A percentile compares a stretch with the other conserved stretches of the same genome.
These are phyloP conservation scores for Xylaria arbuscula DNA, from an alignment of 2,329 filamentous ascomycete genomes.

Conservation along the genomic window DNA sequence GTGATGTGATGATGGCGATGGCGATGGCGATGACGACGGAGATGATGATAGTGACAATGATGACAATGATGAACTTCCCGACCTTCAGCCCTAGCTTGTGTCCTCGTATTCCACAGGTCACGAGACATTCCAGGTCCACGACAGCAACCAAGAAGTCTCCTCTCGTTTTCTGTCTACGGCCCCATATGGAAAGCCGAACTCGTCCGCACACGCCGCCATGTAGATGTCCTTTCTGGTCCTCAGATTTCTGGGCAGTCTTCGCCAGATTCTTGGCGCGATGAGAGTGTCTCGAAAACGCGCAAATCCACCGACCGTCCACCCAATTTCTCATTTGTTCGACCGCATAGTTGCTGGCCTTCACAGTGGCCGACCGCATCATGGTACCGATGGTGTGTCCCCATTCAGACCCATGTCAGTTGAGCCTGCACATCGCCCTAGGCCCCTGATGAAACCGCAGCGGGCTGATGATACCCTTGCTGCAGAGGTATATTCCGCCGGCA, in stretches of 20 bases:
- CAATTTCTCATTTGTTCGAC: conserved; percentile 32
- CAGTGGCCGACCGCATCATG: conserved; percentile 39
- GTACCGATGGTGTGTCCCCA: conserved; percentile 41
- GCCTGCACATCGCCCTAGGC: conserved; percentile 39
- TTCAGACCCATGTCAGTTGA: conserved; percentile 44
- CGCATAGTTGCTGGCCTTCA: conserved; percentile 15
- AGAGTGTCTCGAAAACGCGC: conserved; percentile 26
- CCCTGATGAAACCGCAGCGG: conserved; percentile 50
- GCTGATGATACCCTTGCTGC: conserved; percentile 48
- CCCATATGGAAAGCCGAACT: conserved; percentile 13
- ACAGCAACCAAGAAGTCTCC: conserved; percentile 1
- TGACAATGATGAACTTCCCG: conserved; percentile 9
- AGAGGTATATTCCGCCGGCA: conserved; percentile 43
- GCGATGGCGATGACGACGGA: not conserved
- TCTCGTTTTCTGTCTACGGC: conserved; percentile 1
- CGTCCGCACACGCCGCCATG: conserved; percentile 18
- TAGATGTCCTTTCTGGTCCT: conserved; percentile 17
- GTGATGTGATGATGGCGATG: not conserved
- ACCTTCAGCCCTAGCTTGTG: conserved; percentile 13
- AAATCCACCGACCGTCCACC: conserved; percentile 23
- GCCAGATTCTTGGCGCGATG: conserved; percentile 33
- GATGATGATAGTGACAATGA: not conserved
- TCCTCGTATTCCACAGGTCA: conserved; percentile 16
- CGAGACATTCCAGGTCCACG: conserved; percentile 5
- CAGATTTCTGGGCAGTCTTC: conserved; percentile 29